Conservation (phyloP, 164 flowering plant genomes). For the Sedum album region DNA sequence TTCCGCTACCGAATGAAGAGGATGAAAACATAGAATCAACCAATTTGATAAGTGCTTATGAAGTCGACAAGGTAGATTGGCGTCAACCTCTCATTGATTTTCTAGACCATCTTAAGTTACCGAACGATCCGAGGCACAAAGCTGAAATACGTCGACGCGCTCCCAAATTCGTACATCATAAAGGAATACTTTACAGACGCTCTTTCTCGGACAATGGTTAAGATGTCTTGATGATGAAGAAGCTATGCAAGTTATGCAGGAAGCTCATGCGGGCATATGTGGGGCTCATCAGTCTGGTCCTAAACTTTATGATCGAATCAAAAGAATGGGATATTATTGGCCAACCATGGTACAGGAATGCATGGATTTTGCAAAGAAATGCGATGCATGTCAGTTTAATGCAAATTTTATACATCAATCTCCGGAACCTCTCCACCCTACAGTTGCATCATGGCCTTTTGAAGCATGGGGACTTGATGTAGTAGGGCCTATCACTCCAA, state of each 20-base stretch:
- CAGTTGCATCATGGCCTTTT: conserved; percentile 5
- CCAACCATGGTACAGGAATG: not conserved
- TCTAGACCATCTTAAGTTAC: not conserved
- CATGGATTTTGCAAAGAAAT: not conserved
- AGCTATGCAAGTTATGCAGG: not conserved
- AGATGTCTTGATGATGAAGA: not conserved
- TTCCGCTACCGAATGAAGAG: not conserved
- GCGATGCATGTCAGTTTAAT: not conserved
- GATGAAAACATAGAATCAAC: not conserved
- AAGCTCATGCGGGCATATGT: conserved; percentile 16
- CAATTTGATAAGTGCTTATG: too few species aligned
- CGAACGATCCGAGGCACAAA: not conserved
- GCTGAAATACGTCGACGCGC: conserved; percentile 8
- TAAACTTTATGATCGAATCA: conserved; percentile 12
- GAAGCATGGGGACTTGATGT: conserved; percentile 1
- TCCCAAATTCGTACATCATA: conserved; percentile 10
- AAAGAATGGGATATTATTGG: not conserved
- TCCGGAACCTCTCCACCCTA: conserved; percentile 6
- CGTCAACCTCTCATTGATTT: conserved; percentile 4
- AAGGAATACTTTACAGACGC: conserved; percentile 10
- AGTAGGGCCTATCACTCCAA: not conserved
- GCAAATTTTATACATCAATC: conserved; percentile 5
- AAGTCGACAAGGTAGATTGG: not conserved
- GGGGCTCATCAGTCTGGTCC: conserved; percentile 18
- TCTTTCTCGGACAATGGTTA: conserved; percentile 7